These are phyloP conservation scores for Claviceps citrina DNA, from an alignment of 2,329 filamentous ascomycete species.

Conservation along the genomic window DNA sequence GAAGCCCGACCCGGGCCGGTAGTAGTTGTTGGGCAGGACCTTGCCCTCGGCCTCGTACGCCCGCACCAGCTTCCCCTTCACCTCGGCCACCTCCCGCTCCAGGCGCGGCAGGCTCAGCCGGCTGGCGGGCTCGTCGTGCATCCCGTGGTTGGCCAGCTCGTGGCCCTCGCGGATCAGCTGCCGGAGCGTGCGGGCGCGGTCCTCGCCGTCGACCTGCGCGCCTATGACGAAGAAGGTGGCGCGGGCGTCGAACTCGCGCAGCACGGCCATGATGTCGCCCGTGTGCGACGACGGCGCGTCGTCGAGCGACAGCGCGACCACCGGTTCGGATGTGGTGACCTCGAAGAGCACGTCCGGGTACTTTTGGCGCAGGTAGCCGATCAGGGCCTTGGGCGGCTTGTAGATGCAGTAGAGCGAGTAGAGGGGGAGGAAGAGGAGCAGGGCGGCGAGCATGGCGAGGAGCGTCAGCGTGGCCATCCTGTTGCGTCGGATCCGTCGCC, in stretches of 20 bases:
- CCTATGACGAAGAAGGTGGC: conserved; percentile 89
- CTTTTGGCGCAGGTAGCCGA: conserved; percentile 51
- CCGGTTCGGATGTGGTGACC: conserved; percentile 39
- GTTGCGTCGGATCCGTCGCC: conserved; percentile 41
- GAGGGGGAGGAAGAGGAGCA: conserved; percentile 24
- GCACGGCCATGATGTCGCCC: conserved; percentile 48
- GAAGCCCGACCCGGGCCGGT: conserved; percentile 72
- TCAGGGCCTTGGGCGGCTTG: conserved; percentile 59
- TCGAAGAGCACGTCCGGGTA: conserved; percentile 74
- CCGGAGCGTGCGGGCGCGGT: conserved; percentile 37
- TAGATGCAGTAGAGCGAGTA: conserved; percentile 54
- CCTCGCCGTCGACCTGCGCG: conserved; percentile 46
- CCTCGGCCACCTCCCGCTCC: conserved; percentile 44
- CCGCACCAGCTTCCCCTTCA: conserved; percentile 43
- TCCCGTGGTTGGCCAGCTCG: conserved; percentile 76
- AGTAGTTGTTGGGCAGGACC: conserved; percentile 46
- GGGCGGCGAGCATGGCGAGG: conserved; percentile 22
- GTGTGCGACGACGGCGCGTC: conserved; percentile 68
- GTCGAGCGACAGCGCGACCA: conserved; percentile 75
- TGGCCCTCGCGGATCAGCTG: conserved; percentile 46
- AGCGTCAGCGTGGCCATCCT: conserved; percentile 39
- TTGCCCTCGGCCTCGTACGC: conserved; percentile 36
- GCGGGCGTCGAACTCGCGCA: conserved; percentile 49
- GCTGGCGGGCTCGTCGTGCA: conserved; percentile 67
- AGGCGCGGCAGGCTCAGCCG: conserved; percentile 45